phyloP scores from a whole-genome alignment of 176 grass and related monocot genomes.

The Rhipidocladum racemiflorum region DNA sequence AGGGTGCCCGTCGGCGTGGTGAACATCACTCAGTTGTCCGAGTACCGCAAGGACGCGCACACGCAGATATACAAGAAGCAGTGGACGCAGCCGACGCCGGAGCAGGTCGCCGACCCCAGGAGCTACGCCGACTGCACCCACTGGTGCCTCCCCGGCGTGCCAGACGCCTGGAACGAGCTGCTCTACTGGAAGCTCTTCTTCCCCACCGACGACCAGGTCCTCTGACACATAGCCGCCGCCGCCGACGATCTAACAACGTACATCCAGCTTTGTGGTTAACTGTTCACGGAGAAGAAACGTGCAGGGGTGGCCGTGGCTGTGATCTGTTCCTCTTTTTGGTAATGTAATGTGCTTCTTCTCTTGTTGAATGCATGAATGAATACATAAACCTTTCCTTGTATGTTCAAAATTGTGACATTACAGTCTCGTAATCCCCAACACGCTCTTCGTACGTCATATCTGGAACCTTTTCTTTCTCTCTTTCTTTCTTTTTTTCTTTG shows the following conservation, averaged over 20 bases:
- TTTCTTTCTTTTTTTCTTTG: too few species aligned
- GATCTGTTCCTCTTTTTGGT: constrained; percentile 3
- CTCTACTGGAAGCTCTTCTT: constrained; percentile 70
- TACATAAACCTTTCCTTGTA: background rate
- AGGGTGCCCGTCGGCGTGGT: constrained; percentile 50
- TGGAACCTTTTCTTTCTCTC: too few species aligned
- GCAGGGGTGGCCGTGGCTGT: background rate
- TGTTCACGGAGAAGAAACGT: background rate
- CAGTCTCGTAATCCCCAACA: background rate
- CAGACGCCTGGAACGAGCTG: constrained; percentile 80
- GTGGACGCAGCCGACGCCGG: constrained; percentile 37
- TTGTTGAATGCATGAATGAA: background rate
- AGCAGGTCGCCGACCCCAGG: constrained; percentile 51
- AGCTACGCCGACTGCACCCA: constrained; percentile 71
- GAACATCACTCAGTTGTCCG: constrained; percentile 63
- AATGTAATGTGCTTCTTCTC: background rate
- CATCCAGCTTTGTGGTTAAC: background rate
- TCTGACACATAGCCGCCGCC: constrained; percentile 7
- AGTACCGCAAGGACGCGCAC: constrained; percentile 62
- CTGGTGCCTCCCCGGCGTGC: constrained; percentile 78
- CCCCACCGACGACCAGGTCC: constrained; percentile 39
- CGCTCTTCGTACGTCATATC: background rate
- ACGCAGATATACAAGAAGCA: constrained; percentile 54
- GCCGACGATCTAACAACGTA: background rate
- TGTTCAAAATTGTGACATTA: background rate